These are phyloP conservation scores for Artemisia tridentata DNA, from an alignment of 129 eudicot species.

Conservation along the genomic window DNA sequence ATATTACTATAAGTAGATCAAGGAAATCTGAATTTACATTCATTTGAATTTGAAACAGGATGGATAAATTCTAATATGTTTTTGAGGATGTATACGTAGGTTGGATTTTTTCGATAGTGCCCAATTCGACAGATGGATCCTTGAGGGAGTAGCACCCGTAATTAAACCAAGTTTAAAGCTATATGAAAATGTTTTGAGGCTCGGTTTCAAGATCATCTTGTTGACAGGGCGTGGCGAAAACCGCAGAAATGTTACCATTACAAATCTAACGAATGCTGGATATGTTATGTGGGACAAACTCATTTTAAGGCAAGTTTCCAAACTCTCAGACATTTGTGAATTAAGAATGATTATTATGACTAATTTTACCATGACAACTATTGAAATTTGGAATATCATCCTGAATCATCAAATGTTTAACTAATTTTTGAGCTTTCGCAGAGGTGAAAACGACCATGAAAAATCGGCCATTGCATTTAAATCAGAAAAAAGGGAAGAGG, in stretches of 20 bases:
- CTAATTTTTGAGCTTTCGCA: slow-evolving; percentile 22
- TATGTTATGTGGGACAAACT: slow-evolving; percentile 79
- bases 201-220: slow-evolving; percentile 74
- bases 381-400: too few species aligned
- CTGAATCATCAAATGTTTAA: not conserved
- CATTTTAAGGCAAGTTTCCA: slow-evolving; percentile 52
- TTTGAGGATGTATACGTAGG: slow-evolving; percentile 29
- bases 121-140: slow-evolving; percentile 85
- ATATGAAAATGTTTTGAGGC: slow-evolving; percentile 55
- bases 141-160: slow-evolving; percentile 66
- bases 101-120: slow-evolving; percentile 56
- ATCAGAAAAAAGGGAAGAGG: slow-evolving; percentile 77
- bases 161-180: slow-evolving; percentile 72
- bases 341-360: too few species aligned
- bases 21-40: not conserved
- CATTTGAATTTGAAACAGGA: not conserved
- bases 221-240: slow-evolving; percentile 75
- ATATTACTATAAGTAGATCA: too few species aligned
- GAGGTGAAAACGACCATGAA: slow-evolving; percentile 58
- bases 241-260: slow-evolving; percentile 49
- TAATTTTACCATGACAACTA: too few species aligned
- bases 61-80: not conserved
- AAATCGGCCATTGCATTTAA: slow-evolving; percentile 59
- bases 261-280: slow-evolving; percentile 62
- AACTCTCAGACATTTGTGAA: not conserved